Evolutionary conservation across 768 basidiomycete species (phyloP), one percentile per base, ranked within the genome.

Genomic region (Serendipita indica): DNA sequence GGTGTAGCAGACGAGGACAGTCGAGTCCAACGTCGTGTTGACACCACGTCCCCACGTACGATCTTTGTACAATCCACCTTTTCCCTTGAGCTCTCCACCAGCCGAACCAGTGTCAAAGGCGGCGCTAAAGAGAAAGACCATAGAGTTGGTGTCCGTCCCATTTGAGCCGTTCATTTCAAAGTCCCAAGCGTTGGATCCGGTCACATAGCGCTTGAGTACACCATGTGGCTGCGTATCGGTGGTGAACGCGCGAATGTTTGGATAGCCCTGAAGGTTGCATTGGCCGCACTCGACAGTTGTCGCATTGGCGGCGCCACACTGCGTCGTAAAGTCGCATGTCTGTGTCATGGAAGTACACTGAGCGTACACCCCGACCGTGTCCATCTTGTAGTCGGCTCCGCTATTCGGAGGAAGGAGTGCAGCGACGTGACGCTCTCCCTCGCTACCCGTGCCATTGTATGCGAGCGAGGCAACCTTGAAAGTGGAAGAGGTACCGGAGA

Each of bases 131-230:
- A 54, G 49, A 28, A 54, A 27, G 16, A 54, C 30, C 22, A 27
- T 27, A 30, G 49, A 28, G 22, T 54, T 27, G 5, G 30, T 16
- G 30, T 54, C 49, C 30, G 49, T 54, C 7, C 49, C 49, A 28
- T 54, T 54, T 27, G 49, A 54, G 49, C 49, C 30, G 22, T 54
- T 54, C 22, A 20, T 25, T 30, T 54, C 49, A 27, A 54, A 54
- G 49, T 54, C 49, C 49, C 49, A 54, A n/a, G 20, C 20, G 49
- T 54, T 54, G 7, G 49, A 20, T 30, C 49, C 49, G 22, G 22
- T n/a, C 20, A 54, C n/a, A 32, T 54, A 32, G 16, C 49, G 49
- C 22, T 54, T 54, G 49, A 54, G 49, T 20, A 54, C 30, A 54
- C 49, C 49, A 20, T 20, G 20, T 6, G 49, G 49, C 7, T 20